Percentiles rank a stretch among this genome's conserved stretches.
Evolutionary conservation across 2,329 filamentous ascomycete species (phyloP).

Genomic region (Aureobasidium vineae): DNA sequence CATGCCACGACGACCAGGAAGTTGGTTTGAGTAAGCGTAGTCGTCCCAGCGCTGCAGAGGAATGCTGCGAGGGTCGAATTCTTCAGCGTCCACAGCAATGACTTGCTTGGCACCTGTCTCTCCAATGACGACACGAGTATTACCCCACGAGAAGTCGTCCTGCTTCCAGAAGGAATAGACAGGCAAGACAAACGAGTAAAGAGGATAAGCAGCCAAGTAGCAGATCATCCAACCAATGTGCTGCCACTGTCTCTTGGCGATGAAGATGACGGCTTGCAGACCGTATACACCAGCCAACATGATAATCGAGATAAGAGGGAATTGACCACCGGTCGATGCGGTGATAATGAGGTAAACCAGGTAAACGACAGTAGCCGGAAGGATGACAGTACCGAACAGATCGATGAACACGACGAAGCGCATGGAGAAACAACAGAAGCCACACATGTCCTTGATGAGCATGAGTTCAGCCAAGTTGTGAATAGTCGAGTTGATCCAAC

Average conservation of each 20-base stretch:
- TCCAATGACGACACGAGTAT: slow-evolving; percentile 93
- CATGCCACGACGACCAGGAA: slow-evolving; percentile 83
- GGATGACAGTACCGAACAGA: slow-evolving; percentile 85
- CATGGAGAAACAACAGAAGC: slow-evolving; percentile 99
- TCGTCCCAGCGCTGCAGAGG: slow-evolving; percentile 97
- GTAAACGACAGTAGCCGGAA: slow-evolving; percentile 85
- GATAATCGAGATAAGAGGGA: slow-evolving; percentile 82
- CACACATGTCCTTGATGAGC: slow-evolving; percentile 88
- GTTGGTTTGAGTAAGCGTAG: slow-evolving; percentile 80
- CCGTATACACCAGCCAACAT: slow-evolving; percentile 92
- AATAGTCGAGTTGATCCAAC: slow-evolving; percentile 99
- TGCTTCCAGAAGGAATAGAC: slow-evolving; percentile 99
- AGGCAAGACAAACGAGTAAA: slow-evolving; percentile 87
- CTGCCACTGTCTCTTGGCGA: slow-evolving; percentile 96
- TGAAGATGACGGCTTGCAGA: slow-evolving; percentile 93
- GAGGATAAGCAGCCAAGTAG: slow-evolving; percentile 90
- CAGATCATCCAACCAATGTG: slow-evolving; percentile 99
- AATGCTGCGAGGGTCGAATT: slow-evolving; percentile 87
- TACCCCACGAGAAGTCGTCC: slow-evolving; percentile 98
- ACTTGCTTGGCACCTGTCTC: slow-evolving; percentile 89
- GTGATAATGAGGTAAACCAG: slow-evolving; percentile 83
- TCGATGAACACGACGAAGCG: slow-evolving; percentile 94
- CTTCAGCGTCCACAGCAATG: slow-evolving; percentile 78
- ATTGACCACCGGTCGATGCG: slow-evolving; percentile 68
- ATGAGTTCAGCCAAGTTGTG: slow-evolving; percentile 94